A percentile compares a stretch with the other conserved stretches of the same genome.
Conservation (phyloP, 108 stramenopile species). For the Schizochytrium sp. region DNA sequence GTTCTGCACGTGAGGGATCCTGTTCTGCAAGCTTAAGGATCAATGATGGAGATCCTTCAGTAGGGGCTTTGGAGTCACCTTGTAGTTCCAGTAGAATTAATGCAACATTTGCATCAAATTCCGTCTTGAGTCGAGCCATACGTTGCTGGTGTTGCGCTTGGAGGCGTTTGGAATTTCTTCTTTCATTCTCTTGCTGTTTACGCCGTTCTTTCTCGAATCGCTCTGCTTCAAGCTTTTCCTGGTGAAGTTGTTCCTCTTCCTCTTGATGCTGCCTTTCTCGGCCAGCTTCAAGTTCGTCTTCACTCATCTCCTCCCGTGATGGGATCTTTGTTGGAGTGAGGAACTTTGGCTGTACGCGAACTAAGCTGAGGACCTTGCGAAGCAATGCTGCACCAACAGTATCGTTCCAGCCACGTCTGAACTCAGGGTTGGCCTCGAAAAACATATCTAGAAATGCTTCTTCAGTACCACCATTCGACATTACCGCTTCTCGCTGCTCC, state of each 20-base stretch:
- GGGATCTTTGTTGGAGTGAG: background rate
- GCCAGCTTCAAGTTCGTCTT: background rate
- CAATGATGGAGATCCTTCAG: background rate
- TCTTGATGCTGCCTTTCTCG: background rate
- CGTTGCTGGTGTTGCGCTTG: constrained; percentile 19
- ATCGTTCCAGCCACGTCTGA: constrained; percentile 1
- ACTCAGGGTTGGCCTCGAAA: constrained; percentile 46
- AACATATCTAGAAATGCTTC: background rate
- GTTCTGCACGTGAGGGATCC: background rate
- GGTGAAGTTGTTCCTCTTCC: background rate
- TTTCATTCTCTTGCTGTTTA: background rate
- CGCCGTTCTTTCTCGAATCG: background rate
- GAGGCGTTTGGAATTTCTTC: background rate
- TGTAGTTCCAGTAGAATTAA: background rate
- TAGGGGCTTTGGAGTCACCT: background rate
- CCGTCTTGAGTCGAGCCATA: background rate
- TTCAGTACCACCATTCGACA: background rate
- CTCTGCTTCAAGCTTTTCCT: constrained; percentile 35
- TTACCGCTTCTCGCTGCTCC: background rate
- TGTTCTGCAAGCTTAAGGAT: background rate
- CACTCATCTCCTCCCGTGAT: background rate
- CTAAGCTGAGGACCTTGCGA: background rate
- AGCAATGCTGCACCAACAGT: background rate
- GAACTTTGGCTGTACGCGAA: background rate
- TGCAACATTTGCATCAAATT: background rate